Conservation (phyloP, 176 grass and related monocot genomes). For the Avena sativa region DNA sequence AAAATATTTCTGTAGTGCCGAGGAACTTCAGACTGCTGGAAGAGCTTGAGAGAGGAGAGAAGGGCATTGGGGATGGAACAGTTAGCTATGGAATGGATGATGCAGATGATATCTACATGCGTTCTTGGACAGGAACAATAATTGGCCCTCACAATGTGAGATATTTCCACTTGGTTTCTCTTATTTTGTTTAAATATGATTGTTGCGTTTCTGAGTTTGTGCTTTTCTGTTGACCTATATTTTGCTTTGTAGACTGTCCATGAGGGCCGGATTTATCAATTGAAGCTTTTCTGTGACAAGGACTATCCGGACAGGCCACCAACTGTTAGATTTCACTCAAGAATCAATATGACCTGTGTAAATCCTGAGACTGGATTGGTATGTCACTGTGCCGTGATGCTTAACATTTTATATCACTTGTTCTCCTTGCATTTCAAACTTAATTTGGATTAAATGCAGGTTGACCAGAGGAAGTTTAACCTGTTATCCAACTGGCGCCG, state of each 20-base stretch:
- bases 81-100: constrained; percentile 52
- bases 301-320: constrained; percentile 47
- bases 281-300: constrained; percentile 49
- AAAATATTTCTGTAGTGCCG: constrained; percentile 25
- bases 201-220: background rate
- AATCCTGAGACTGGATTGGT: constrained; percentile 44
- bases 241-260: constrained; percentile 38
- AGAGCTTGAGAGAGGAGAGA: constrained; percentile 52
- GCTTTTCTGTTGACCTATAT: constrained; percentile 21
- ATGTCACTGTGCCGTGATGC: background rate
- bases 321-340: constrained; percentile 46
- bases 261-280: constrained; percentile 39
- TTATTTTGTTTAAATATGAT: background rate
- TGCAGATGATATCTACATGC: constrained; percentile 42
- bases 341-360: constrained; percentile 47
- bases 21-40: constrained; percentile 45
- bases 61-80: constrained; percentile 50
- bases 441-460: constrained; percentile 24
- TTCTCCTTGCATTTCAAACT: background rate
- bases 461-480: constrained; percentile 43
- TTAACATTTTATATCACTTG: background rate
- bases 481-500: constrained; percentile 40
- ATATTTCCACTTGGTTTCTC: background rate
- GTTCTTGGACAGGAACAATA: constrained; percentile 50
- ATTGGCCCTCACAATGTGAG: constrained; percentile 47